Conservation (phyloP, 192 early-diverging fungal species). For the Umbelopsis isabellina region DNA sequence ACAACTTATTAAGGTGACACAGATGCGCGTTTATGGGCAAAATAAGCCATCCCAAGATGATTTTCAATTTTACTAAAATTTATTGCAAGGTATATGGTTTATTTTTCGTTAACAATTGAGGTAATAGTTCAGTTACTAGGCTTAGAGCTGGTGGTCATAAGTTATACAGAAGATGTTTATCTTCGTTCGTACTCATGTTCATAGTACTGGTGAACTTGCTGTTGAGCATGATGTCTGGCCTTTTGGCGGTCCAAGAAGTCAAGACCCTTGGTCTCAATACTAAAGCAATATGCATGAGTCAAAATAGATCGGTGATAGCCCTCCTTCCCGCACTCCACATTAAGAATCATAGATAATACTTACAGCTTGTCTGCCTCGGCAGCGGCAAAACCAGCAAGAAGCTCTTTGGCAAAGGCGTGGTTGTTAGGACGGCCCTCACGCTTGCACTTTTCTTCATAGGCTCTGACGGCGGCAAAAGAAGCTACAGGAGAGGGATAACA, state of each 20-base stretch:
- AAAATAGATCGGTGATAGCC: background rate
- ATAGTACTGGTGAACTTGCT: constrained; percentile 40
- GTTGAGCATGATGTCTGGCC: constrained; percentile 51
- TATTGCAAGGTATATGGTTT: too few relatives aligned
- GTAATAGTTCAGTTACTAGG: too few relatives aligned
- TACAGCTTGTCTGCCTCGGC: constrained; percentile 43
- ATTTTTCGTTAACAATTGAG: too few relatives aligned
- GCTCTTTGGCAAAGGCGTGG: constrained; percentile 46
- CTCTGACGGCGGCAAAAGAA: constrained; percentile 38
- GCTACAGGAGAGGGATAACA: background rate
- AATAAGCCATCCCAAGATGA: too few relatives aligned
- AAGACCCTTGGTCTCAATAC: constrained; percentile 51
- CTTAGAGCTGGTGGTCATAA: too few relatives aligned
- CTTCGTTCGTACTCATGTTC: constrained; percentile 24
- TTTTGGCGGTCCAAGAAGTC: constrained; percentile 51
- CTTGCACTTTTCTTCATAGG: constrained; percentile 35
- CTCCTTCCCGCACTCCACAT: background rate
- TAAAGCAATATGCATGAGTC: background rate
- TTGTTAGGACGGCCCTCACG: constrained; percentile 26
- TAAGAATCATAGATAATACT: background rate
- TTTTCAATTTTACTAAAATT: too few relatives aligned
- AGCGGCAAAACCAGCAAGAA: constrained; percentile 42
- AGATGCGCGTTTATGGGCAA: too few relatives aligned
- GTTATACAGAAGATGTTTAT: background rate
- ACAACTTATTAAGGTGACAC: too few relatives aligned